Evolutionary conservation across 495 filamentous ascomycete genomes (phyloP).

Genomic region (Usnea hakonensis): DNA sequence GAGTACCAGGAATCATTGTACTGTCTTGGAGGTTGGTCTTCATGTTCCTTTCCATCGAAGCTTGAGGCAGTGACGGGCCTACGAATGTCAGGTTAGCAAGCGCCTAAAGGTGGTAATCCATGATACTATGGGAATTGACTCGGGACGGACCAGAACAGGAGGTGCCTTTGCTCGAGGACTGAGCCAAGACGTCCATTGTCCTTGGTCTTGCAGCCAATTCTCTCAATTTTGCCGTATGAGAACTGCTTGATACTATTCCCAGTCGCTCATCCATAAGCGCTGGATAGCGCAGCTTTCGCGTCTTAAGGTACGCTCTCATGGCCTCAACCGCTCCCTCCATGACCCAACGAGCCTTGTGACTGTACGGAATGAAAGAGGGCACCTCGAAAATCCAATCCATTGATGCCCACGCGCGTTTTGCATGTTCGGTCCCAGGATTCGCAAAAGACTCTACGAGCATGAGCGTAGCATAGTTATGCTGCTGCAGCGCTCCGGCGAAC

Average conservation of each 20-base stretch:
- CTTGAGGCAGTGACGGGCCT: background rate
- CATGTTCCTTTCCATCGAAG: background rate
- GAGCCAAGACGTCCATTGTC: background rate
- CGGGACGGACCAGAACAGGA: background rate
- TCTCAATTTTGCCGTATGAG: background rate
- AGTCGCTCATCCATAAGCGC: background rate
- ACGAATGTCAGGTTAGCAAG: background rate
- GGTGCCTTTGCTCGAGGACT: background rate
- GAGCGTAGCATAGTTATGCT: conserved; percentile 41
- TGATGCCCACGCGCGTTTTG: conserved; percentile 58
- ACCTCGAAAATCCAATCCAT: conserved; percentile 64
- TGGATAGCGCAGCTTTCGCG: background rate
- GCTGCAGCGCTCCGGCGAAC: conserved; percentile 41
- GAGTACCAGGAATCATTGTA: background rate
- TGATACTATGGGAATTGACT: background rate
- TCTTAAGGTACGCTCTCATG: background rate
- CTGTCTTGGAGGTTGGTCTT: background rate
- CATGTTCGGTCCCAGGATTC: conserved; percentile 46
- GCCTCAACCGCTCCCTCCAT: conserved; percentile 30
- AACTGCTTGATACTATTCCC: background rate
- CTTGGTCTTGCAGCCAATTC: background rate
- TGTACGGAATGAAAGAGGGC: conserved; percentile 36
- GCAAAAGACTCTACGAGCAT: conserved; percentile 46
- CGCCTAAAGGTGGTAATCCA: background rate
- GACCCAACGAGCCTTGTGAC: conserved; percentile 36